Conservation (phyloP, 306 rosid species). For the Psophocarpus tetragonolobus region DNA sequence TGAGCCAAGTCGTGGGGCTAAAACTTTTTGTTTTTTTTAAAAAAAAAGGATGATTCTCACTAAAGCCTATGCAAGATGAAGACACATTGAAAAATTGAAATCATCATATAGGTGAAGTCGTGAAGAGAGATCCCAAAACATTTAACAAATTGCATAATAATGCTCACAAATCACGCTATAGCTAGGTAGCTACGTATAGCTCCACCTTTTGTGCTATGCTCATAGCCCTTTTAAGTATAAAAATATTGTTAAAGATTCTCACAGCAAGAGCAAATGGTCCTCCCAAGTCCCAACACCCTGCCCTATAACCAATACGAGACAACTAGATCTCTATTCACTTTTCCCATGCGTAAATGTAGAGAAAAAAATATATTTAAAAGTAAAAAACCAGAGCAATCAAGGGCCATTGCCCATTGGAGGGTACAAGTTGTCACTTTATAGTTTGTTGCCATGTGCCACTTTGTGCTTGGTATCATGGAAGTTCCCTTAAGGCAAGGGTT, state of each 20-base stretch:
- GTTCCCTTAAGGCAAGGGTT: neutral
- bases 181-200: neutral
- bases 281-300: conserved; percentile 6
- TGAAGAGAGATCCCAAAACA: conserved; percentile 8
- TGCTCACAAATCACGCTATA: neutral
- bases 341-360: conserved; percentile 7
- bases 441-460: neutral
- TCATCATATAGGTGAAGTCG: no score
- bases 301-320: neutral
- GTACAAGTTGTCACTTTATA: conserved; percentile 4
- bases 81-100: neutral
- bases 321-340: conserved; percentile 20
- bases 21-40: no score
- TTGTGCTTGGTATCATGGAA: neutral
- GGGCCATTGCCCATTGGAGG: neutral
- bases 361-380: no score
- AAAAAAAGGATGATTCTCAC: neutral
- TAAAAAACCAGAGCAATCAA: conserved; percentile 17
- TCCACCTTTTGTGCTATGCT: neutral
- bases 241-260: conserved; percentile 7
- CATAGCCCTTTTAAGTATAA: neutral
- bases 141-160: neutral
- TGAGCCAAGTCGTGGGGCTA: neutral
- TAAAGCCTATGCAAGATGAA: neutral
- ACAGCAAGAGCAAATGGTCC: conserved; percentile 18